These are phyloP conservation scores for Aspergillus thermomutatus DNA, from an alignment of 2,329 filamentous ascomycete species.

Conservation along the genomic window DNA sequence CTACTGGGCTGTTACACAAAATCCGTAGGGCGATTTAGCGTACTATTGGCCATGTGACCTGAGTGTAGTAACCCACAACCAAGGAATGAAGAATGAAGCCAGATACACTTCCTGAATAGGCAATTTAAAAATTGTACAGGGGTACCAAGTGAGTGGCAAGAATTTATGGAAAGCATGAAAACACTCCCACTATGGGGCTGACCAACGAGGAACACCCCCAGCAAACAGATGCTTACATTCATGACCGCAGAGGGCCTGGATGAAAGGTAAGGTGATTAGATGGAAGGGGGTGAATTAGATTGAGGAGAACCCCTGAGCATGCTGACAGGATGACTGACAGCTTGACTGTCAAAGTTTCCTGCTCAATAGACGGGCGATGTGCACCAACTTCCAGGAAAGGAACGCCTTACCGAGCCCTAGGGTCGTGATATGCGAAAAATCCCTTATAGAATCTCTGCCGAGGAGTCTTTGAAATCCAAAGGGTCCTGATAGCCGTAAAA, in stretches of 20 bases:
- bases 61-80: neutral
- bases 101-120: neutral
- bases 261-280: neutral
- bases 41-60: neutral
- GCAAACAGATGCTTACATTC: neutral
- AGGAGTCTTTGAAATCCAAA: neutral
- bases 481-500: slow-evolving; percentile 10
- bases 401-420: neutral
- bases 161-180: neutral
- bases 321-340: neutral
- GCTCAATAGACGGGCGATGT: neutral
- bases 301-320: neutral
- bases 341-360: neutral
- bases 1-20: neutral
- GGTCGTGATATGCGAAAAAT: neutral
- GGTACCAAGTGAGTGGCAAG: neutral
- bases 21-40: neutral
- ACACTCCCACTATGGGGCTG: neutral
- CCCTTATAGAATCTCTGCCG: neutral
- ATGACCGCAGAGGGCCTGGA: neutral
- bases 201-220: neutral
- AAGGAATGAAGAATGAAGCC: neutral
- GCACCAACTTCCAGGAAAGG: neutral
- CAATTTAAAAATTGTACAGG: neutral
- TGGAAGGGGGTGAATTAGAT: neutral